A percentile compares a stretch with the other conserved stretches of the same genome.
Evolutionary conservation across 768 basidiomycete species (phyloP).

Genomic region (Scleroderma citrinum): DNA sequence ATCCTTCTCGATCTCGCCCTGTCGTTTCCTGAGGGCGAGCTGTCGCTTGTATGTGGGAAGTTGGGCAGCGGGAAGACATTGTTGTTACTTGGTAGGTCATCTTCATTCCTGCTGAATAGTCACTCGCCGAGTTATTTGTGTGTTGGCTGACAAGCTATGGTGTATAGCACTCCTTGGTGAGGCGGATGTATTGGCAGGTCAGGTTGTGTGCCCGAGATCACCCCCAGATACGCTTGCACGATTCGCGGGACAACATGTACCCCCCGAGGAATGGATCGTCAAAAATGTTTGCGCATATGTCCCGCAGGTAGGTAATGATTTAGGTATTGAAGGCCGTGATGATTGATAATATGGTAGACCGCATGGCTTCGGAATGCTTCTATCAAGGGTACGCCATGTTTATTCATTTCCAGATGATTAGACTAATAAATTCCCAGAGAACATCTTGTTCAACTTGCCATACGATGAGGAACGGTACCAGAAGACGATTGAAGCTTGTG

Average conservation of each 20-base stretch:
- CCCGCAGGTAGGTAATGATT: slow-evolving; percentile 46
- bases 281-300: slow-evolving; percentile 77
- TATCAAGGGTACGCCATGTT: slow-evolving; percentile 39
- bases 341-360: slow-evolving; percentile 21
- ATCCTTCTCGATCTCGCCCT: slow-evolving; percentile 72
- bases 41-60: slow-evolving; percentile 85
- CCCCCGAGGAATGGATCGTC: slow-evolving; percentile 65
- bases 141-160: not conserved
- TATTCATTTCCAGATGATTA: not conserved
- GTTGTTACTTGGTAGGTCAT: slow-evolving; percentile 52
- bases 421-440: slow-evolving; percentile 31
- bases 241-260: slow-evolving; percentile 36
- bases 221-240: slow-evolving; percentile 68
- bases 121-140: not conserved
- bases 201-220: slow-evolving; percentile 73
- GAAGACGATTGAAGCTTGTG: slow-evolving; percentile 71
- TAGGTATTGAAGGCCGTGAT: not conserved
- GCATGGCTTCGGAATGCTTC: slow-evolving; percentile 75
- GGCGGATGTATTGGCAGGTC: slow-evolving; percentile 75
- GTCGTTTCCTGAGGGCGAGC: slow-evolving; percentile 70
- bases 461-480: slow-evolving; percentile 68
- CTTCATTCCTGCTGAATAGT: slow-evolving; percentile 2
- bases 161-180: slow-evolving; percentile 73
- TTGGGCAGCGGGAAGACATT: slow-evolving; percentile 88
- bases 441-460: slow-evolving; percentile 78